Evolutionary conservation across 345 rosid species (phyloP).

Genomic region (Citrus hindsii): DNA sequence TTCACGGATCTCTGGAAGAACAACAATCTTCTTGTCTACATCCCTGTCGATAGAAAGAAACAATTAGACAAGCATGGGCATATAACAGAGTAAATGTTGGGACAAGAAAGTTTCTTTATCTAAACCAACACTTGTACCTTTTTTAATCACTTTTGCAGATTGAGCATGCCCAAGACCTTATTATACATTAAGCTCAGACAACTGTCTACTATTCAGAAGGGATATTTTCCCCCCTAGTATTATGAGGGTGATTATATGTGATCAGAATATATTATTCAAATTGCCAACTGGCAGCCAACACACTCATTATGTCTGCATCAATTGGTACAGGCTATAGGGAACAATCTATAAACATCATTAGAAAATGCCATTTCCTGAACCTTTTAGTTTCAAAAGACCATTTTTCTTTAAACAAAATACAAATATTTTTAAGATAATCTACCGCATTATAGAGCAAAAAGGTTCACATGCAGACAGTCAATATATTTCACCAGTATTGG

Average conservation of each 20-base stretch:
- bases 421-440: neutral
- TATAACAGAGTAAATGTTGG: neutral
- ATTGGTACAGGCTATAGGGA: neutral
- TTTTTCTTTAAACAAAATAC: neutral
- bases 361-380: neutral
- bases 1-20: slow-evolving; percentile 87
- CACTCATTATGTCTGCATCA: neutral
- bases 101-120: neutral
- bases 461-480: neutral
- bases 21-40: slow-evolving; percentile 75
- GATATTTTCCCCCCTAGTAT: no score
- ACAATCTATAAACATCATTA: neutral
- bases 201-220: neutral
- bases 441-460: neutral
- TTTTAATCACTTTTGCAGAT: neutral
- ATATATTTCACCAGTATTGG: neutral
- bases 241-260: neutral
- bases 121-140: neutral
- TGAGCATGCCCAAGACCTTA: neutral
- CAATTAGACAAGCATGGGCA: neutral
- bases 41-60: slow-evolving; percentile 45
- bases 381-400: neutral
- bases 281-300: neutral
- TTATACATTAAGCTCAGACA: no score
- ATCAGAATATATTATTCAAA: neutral